Conservation (phyloP, 768 basidiomycete genomes). For the Collybiopsis confluens region DNA sequence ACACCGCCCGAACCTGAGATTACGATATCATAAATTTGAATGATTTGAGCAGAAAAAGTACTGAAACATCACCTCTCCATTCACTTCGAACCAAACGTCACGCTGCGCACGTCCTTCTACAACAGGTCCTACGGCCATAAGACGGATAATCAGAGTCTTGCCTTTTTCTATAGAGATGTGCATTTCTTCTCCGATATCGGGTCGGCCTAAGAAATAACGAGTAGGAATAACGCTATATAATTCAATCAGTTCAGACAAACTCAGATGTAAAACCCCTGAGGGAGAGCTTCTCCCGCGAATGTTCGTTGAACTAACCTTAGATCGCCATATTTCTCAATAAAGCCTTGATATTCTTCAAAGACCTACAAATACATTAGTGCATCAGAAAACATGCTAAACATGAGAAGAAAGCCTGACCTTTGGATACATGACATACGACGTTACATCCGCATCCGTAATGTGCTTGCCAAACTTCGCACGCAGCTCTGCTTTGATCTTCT, state of each 20-base stretch:
- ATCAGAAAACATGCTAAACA: neutral
- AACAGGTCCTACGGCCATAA: slow-evolving; percentile 93
- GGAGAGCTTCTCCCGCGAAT: slow-evolving; percentile 3
- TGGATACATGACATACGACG: slow-evolving; percentile 97
- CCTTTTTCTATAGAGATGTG: slow-evolving; percentile 94
- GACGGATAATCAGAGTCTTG: slow-evolving; percentile 92
- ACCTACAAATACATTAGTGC: slow-evolving; percentile 45
- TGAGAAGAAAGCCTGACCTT: slow-evolving; percentile 50
- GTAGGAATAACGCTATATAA: slow-evolving; percentile 83
- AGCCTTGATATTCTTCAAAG: slow-evolving; percentile 95
- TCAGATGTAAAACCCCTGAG: slow-evolving; percentile 1
- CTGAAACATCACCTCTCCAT: slow-evolving; percentile 69
- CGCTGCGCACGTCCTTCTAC: slow-evolving; percentile 88
- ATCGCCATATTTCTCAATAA: slow-evolving; percentile 94
- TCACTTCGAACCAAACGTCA: slow-evolving; percentile 98
- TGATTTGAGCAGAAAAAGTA: slow-evolving; percentile 1
- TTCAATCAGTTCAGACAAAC: slow-evolving; percentile 9
- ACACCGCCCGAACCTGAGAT: slow-evolving; percentile 82
- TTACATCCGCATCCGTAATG: slow-evolving; percentile 90
- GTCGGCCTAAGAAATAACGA: slow-evolving; percentile 93
- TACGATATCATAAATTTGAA: slow-evolving; percentile 11
- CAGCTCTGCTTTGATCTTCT: slow-evolving; percentile 90
- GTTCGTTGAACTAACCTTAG: slow-evolving; percentile 59
- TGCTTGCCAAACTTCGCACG: slow-evolving; percentile 93
- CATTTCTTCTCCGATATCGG: slow-evolving; percentile 92